These are phyloP conservation scores for Euptelea pleiosperma DNA, from an alignment of 164 flowering plant species.

Conservation along the genomic window DNA sequence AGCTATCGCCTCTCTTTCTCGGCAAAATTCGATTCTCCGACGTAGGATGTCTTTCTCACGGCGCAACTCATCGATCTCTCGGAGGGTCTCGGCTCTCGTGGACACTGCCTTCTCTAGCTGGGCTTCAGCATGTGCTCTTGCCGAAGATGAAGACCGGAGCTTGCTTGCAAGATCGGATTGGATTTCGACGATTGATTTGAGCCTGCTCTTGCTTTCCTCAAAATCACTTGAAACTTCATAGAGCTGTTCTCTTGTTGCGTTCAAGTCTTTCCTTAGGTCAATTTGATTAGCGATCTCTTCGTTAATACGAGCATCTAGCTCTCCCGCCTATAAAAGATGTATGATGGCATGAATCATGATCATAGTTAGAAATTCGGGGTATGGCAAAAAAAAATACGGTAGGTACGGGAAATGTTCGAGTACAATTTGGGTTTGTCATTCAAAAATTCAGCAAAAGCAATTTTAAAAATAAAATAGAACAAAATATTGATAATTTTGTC, in stretches of 20 bases:
- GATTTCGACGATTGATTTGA: slow-evolving; percentile 38
- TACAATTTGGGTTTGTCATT: too few species aligned
- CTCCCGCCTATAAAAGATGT: slow-evolving; percentile 27
- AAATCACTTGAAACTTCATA: slow-evolving; percentile 34
- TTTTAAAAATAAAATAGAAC: too few species aligned
- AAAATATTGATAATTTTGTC: too few species aligned
- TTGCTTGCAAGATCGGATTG: slow-evolving; percentile 45
- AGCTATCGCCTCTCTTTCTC: slow-evolving; percentile 46
- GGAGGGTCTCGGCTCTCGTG: slow-evolving; percentile 34
- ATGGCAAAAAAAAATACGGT: too few species aligned
- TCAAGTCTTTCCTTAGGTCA: slow-evolving; percentile 33
- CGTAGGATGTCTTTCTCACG: slow-evolving; percentile 46
- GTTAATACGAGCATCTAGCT: slow-evolving; percentile 34
- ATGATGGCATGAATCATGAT: too few species aligned
- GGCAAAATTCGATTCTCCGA: slow-evolving; percentile 54
- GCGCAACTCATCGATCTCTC: slow-evolving; percentile 50
- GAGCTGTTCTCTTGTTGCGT: slow-evolving; percentile 29
- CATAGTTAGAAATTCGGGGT: too few species aligned
- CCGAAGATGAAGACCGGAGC: slow-evolving; percentile 30
- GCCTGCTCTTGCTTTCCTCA: slow-evolving; percentile 38
- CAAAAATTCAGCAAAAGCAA: too few species aligned
- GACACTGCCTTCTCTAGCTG: slow-evolving; percentile 39
- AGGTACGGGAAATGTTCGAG: too few species aligned
- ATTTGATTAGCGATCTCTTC: slow-evolving; percentile 32
- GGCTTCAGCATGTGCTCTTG: slow-evolving; percentile 33